Conservation (phyloP, 2,329 filamentous ascomycete species). For the Ophiostoma himal-ulmi region DNA sequence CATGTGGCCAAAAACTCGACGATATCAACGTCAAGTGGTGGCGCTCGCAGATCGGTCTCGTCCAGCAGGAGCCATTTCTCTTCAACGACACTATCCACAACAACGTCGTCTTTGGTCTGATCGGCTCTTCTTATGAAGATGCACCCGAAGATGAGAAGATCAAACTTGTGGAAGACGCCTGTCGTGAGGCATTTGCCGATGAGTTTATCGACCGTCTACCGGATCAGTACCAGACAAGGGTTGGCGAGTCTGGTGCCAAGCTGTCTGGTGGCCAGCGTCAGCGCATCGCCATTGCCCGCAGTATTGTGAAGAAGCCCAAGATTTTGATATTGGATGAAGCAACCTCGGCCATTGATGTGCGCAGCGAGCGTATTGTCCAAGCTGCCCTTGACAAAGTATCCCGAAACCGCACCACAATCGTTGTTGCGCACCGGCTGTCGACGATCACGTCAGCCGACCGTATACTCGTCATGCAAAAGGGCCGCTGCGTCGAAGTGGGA, state of each 20-base stretch:
- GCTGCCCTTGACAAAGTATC: conserved; percentile 48
- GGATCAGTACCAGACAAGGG: conserved; percentile 28
- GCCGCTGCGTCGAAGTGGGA: conserved; percentile 64
- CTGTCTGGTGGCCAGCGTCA: conserved; percentile 69
- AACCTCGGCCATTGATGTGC: conserved; percentile 58
- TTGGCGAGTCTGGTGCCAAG: conserved; percentile 35
- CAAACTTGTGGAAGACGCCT: not conserved
- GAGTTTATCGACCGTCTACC: conserved; percentile 46
- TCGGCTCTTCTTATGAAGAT: conserved; percentile 29
- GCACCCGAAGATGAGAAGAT: not conserved
- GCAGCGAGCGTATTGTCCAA: conserved; percentile 61
- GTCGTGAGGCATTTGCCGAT: conserved; percentile 49
- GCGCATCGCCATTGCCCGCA: conserved; percentile 65
- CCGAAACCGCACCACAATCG: conserved; percentile 83
- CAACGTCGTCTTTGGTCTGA: conserved; percentile 46
- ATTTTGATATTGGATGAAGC: conserved; percentile 70
- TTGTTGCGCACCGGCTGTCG: conserved; percentile 71
- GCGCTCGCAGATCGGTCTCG: conserved; percentile 42
- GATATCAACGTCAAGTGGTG: conserved; percentile 65
- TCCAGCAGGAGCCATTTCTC: conserved; percentile 35
- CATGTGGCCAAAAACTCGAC: conserved; percentile 59
- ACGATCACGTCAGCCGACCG: conserved; percentile 70
- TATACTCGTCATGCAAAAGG: conserved; percentile 68
- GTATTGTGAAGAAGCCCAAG: conserved; percentile 59
- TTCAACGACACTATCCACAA: conserved; percentile 42